A percentile compares a stretch with the other conserved stretches of the same genome.
phyloP scores from a whole-genome alignment of 2,329 filamentous ascomycete species.

The Thielaviopsis ethacetica region DNA sequence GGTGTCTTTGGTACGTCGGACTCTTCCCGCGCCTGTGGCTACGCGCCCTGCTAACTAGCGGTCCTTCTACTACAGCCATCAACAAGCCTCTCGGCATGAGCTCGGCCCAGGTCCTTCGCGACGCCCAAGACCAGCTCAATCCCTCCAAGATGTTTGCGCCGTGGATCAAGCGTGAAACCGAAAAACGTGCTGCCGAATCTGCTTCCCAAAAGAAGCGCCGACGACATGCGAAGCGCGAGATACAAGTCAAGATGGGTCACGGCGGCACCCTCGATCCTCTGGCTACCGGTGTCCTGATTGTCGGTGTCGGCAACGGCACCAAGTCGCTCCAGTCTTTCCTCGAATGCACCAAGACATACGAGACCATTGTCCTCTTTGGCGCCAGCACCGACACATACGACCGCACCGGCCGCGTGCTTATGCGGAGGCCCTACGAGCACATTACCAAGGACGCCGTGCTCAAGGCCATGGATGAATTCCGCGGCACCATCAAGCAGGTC shows the following conservation, averaged over 20 bases:
- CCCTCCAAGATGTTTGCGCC: slow-evolving; percentile 65
- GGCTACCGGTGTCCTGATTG: slow-evolving; percentile 80
- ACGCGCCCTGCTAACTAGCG: slow-evolving; percentile 2
- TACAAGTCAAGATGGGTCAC: slow-evolving; percentile 85
- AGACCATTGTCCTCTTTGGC: slow-evolving; percentile 77
- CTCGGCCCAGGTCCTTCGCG: slow-evolving; percentile 80
- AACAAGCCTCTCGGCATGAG: slow-evolving; percentile 80
- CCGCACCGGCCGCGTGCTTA: slow-evolving; percentile 65
- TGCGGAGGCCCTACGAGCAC: slow-evolving; percentile 58
- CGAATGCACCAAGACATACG: slow-evolving; percentile 83
- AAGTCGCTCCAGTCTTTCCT: slow-evolving; percentile 69
- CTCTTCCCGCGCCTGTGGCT: slow-evolving; percentile 2
- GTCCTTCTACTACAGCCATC: slow-evolving; percentile 43
- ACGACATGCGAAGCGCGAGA: slow-evolving; percentile 36
- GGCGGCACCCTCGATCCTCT: slow-evolving; percentile 90
- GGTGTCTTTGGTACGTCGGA: slow-evolving; percentile 38
- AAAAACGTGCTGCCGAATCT: slow-evolving; percentile 37
- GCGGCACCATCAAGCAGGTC: slow-evolving; percentile 73
- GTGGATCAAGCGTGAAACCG: slow-evolving; percentile 49
- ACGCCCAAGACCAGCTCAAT: slow-evolving; percentile 72
- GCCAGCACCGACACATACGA: slow-evolving; percentile 90
- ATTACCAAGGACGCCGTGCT: slow-evolving; percentile 68
- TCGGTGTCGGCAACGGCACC: slow-evolving; percentile 75
- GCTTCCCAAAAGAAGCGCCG: slow-evolving; percentile 44
- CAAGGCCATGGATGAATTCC: slow-evolving; percentile 56